Evolutionary conservation across 2,329 filamentous ascomycete genomes (phyloP).

Genomic region (Zymoseptoria crescenta): DNA sequence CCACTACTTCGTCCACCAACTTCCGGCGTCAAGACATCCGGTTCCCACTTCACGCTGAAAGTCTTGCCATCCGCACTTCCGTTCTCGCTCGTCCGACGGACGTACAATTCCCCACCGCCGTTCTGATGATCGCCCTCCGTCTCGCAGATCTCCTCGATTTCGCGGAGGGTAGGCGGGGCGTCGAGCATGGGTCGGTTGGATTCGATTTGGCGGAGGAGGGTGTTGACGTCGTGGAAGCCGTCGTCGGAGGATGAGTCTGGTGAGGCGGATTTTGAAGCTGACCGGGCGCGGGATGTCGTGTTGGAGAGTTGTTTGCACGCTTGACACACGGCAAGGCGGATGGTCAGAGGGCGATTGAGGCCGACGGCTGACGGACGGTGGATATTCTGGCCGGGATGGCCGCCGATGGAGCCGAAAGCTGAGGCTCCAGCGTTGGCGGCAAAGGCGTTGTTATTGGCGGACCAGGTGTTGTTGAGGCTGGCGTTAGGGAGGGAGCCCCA

Average conservation of each 20-base stretch:
- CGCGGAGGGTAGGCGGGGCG: constrained; percentile 50
- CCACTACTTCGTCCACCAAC: constrained; percentile 17
- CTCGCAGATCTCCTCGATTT: constrained; percentile 78
- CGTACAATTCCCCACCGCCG: constrained; percentile 80
- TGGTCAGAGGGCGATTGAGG: constrained; percentile 50
- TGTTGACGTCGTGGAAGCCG: constrained; percentile 62
- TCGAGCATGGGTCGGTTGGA: constrained; percentile 55
- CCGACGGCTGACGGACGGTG: constrained; percentile 33
- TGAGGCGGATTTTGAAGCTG: constrained; percentile 2
- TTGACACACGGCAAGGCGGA: constrained; percentile 67
- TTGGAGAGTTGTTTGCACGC: constrained; percentile 60
- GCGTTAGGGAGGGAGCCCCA: constrained; percentile 34
- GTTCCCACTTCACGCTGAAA: constrained; percentile 38
- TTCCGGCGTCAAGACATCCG: constrained; percentile 19
- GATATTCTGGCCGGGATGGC: constrained; percentile 31
- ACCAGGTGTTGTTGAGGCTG: constrained; percentile 29
- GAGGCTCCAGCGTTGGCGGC: constrained; percentile 28
- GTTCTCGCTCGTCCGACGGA: constrained; percentile 45
- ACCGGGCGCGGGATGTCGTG: constrained; percentile 30
- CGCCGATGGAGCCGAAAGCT: constrained; percentile 43
- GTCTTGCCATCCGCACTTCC: constrained; percentile 14
- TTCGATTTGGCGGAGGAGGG: constrained; percentile 57
- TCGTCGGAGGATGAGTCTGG: constrained; percentile 36
- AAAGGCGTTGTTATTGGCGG: constrained; percentile 33
- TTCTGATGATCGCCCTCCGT: constrained; percentile 81